phyloP scores from a whole-genome alignment of 345 rosid species.

The Brassica juncea region DNA sequence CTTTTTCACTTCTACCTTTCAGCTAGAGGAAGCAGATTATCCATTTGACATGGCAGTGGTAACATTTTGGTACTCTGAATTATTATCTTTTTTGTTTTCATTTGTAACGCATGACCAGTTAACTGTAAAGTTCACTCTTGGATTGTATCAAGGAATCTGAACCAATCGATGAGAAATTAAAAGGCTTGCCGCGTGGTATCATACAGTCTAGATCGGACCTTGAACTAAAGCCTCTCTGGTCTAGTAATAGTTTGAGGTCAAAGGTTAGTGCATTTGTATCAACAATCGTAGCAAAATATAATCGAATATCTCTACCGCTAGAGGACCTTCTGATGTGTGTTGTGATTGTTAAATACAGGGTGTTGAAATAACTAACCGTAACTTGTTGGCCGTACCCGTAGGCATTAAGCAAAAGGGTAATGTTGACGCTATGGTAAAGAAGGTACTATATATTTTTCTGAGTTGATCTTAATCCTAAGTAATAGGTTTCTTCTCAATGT shows the following conservation, averaged over 20 bases:
- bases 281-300: not conserved
- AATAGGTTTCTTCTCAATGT: conserved; percentile 28
- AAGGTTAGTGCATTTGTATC: conserved; percentile 56
- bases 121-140: not conserved
- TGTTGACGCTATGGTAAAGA: conserved; percentile 70
- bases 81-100: not conserved
- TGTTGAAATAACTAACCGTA: conserved; percentile 41
- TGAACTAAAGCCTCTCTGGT: conserved; percentile 91
- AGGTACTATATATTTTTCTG: conserved; percentile 52
- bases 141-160: conserved; percentile 51
- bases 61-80: conserved; percentile 12
- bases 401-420: conserved; percentile 84
- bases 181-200: conserved; percentile 74
- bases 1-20: conserved; percentile 28
- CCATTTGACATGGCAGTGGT: conserved; percentile 67
- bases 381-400: conserved; percentile 88
- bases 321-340: conserved; percentile 16
- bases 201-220: conserved; percentile 72
- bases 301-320: not conserved
- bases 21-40: conserved; percentile 66
- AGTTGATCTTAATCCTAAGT: not conserved
- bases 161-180: conserved; percentile 45
- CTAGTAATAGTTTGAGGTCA: conserved; percentile 58
- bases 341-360: conserved; percentile 40
- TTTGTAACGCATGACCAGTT: not conserved